Conservation (phyloP, 179 eudicot species). For the Vitellaria paradoxa region DNA sequence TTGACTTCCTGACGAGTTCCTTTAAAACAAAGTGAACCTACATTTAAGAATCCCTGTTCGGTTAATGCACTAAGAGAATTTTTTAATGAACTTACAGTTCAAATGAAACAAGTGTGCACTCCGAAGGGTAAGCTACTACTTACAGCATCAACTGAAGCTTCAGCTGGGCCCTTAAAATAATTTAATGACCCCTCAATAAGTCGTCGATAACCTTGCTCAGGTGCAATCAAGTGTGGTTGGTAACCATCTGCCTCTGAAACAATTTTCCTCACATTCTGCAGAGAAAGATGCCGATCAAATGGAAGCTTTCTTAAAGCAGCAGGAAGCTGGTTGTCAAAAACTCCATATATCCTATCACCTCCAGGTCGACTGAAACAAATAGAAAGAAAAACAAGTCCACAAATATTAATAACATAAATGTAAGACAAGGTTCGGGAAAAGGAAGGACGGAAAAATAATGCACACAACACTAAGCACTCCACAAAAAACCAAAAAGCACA, state of each 20-base stretch:
- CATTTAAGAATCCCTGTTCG: slow-evolving; percentile 15
- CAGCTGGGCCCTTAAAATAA: slow-evolving; percentile 82
- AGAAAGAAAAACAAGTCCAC: neutral
- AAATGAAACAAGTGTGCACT: neutral
- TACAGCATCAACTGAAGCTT: slow-evolving; percentile 95
- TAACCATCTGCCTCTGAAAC: slow-evolving; percentile 92
- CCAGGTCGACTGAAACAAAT: slow-evolving; percentile 70
- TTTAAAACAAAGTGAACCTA: slow-evolving; percentile 90
- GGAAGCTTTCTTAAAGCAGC: slow-evolving; percentile 90
- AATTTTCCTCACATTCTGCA: slow-evolving; percentile 70
- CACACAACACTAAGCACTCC: neutral
- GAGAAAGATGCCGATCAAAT: slow-evolving; percentile 81
- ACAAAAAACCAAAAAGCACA: neutral
- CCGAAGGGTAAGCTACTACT: slow-evolving; percentile 21
- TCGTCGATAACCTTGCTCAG: slow-evolving; percentile 93
- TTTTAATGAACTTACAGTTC: neutral
- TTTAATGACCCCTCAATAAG: slow-evolving; percentile 80
- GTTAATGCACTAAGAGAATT: neutral
- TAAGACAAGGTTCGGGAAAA: neutral
- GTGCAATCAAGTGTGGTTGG: slow-evolving; percentile 95
- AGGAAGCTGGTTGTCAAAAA: slow-evolving; percentile 95
- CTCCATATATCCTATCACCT: slow-evolving; percentile 86
- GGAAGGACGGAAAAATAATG: neutral
- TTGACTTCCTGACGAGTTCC: slow-evolving; percentile 93
- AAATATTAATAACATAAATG: neutral